A percentile compares a stretch with the other conserved stretches of the same genome.
These are phyloP conservation scores for Tarenaya hassleriana DNA, from an alignment of 345 rosid genomes.

Conservation along the genomic window DNA sequence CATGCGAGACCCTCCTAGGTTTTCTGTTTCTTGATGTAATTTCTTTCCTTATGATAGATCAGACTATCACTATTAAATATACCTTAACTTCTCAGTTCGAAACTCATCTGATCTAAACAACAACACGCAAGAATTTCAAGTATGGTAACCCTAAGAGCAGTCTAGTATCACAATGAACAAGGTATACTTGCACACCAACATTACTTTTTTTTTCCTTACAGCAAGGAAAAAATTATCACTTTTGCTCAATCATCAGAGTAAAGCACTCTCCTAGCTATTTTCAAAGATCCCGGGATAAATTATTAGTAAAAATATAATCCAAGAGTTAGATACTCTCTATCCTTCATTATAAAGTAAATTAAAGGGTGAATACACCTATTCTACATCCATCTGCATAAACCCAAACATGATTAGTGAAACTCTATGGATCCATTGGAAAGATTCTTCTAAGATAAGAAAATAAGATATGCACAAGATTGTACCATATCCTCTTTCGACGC, in stretches of 20 bases:
- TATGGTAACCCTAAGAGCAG: not conserved
- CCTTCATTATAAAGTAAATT: too few species aligned
- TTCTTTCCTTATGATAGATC: slow-evolving; percentile 12
- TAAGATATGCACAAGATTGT: too few species aligned
- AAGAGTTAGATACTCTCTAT: not conserved
- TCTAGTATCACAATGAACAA: slow-evolving; percentile 1
- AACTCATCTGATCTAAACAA: slow-evolving; percentile 14
- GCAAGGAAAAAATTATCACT: too few species aligned
- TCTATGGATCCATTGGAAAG: too few species aligned
- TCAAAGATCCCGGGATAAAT: slow-evolving; percentile 6
- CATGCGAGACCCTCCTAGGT: slow-evolving; percentile 17
- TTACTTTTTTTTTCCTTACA: too few species aligned
- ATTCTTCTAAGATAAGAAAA: too few species aligned
- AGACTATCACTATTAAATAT: slow-evolving; percentile 9
- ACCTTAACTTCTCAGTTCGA: not conserved
- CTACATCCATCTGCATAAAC: too few species aligned
- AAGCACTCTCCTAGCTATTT: slow-evolving; percentile 19
- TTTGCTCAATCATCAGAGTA: not conserved
- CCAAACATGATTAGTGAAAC: too few species aligned
- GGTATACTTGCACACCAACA: slow-evolving; percentile 1
- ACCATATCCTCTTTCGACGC: not conserved
- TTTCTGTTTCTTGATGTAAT: slow-evolving; percentile 19
- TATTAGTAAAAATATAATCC: not conserved
- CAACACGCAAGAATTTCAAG: not conserved
- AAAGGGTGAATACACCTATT: too few species aligned